Conservation (phyloP, 495 filamentous ascomycete species). For the Talaromyces wortmannii region DNA sequence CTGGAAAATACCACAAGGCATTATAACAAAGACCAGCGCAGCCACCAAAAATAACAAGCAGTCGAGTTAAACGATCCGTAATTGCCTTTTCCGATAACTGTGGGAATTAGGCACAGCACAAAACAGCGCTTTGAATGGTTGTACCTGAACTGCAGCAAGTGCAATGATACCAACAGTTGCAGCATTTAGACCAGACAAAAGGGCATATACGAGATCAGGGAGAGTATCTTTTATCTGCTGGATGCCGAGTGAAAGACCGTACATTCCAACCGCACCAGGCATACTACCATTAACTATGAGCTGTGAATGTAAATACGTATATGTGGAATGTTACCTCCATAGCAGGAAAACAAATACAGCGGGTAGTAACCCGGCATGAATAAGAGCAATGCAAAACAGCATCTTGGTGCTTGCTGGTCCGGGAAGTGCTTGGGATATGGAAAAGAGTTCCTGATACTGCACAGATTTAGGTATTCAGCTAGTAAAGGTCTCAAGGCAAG, state of each 20-base stretch:
- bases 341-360: conserved; percentile 60
- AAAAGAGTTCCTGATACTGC: conserved; percentile 82
- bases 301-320: too few species aligned
- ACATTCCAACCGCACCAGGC: conserved; percentile 75
- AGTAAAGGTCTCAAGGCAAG: not conserved
- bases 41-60: conserved; percentile 61
- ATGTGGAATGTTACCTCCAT: conserved; percentile 61
- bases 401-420: conserved; percentile 82
- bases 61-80: conserved; percentile 60
- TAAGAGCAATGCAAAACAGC: conserved; percentile 63
- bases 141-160: conserved; percentile 67
- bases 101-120: too few species aligned
- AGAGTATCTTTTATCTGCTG: conserved; percentile 52
- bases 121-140: too few species aligned
- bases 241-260: conserved; percentile 61
- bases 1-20: conserved; percentile 77
- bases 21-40: conserved; percentile 68
- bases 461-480: too few species aligned
- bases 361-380: conserved; percentile 55
- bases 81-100: conserved; percentile 70
- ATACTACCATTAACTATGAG: conserved; percentile 32
- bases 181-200: conserved; percentile 73
- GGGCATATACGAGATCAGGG: conserved; percentile 61
- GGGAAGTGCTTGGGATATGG: conserved; percentile 66
- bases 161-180: conserved; percentile 76